Base-by-base conservation (phyloP, 2,329 filamentous ascomycete genomes). In the Talaromyces sp. region DNA sequence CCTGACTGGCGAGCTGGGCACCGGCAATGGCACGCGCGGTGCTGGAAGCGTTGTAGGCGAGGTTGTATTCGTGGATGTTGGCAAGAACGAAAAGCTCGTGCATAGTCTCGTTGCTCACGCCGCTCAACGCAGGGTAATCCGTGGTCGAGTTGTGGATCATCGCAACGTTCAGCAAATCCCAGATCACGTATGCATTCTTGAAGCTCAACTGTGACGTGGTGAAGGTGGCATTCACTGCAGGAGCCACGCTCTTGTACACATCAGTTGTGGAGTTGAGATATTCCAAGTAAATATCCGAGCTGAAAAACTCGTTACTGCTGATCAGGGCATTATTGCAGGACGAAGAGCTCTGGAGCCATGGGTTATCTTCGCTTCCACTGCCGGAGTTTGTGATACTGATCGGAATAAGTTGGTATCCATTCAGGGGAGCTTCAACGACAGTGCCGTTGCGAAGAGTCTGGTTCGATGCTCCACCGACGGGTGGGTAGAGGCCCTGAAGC, bases 401-500 rank as follows among this genome's bases (percentile, higher is more conserved):
- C 18, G 91, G 90, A 67, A 96, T 88, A 65, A 95, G 85, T 76
- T 97, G 93, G 73, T 92, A 96, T 28, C 92, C 92, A 65, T 85
- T 81, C 71, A 96, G 78, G 0, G 93, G 92, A 1, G 86, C 80
- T 63, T 86, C 78, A 12, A 93, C 80, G 3, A 77, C 79, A 23
- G 84, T 84, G 57, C 89, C 89, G 75, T 96, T 92, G 69, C 85
- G 85, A 44, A 96, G 83, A 1, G 80, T 86, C 76, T 90, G 82
- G 39, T 81, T 77, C 1, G 79, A 72, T 5, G 76, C 72, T n/a
- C 23, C 8, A 2, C 86, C 86, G 1, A 88, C 85, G 0, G 93
- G 91, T 9, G 93, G 93, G 73, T 96, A 97, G 21, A 97, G 82
- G 33, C 87, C 92, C 78, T 96, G 93, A 33, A 93, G 78, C 79